Evolutionary conservation across 2,329 filamentous ascomycete species (phyloP), one percentile per base, ranked within the genome.

Genomic region (Botryosphaeria agaves): DNA sequence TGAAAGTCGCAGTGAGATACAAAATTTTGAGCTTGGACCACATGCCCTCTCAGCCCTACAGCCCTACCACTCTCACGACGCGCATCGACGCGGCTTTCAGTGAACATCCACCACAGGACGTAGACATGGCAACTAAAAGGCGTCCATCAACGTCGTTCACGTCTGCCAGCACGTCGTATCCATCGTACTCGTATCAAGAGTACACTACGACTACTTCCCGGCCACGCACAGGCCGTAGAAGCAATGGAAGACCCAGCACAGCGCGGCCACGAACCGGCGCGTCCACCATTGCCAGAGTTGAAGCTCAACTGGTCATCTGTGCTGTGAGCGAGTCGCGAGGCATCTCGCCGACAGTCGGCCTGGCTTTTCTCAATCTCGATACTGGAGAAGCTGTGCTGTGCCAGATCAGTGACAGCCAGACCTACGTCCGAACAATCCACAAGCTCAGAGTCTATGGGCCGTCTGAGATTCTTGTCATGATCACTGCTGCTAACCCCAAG

Each of bases 321-420:
- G 85, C 87, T 3, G 56, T 94, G 29, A 81, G 73, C 42, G 84
- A 94, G 49, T 83, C 81, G 26, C 76, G 85, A n/a, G 83, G 83
- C 4, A 69, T 93, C 4, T 76, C 80, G 14, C 83, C 84, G 0
- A 78, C 75, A 0, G 76, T 95, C 2, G 85, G 87, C 1, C 61
- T 93, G 24, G 81, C 83, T 3, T 85, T 94, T 45, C 63, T 94
- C 46, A 91, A 95, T 45, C 62, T 91, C 3, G 76, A 81, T 25
- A 85, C 81, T 2, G 80, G 78, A 23, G 83, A 93, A 53, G 80
- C 73, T 11, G 72, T 84, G 17, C 64, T 95, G 23, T 91, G 82
- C 46, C 83, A 94, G 45, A 87, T 95, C 38, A 84, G 78, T 46
- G 87, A 95, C 51, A 91, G 76, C 33, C 84, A 93, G 48, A 91